Base-by-base conservation (phyloP, 108 stramenopile species). In the Bacterosira constricta region DNA sequence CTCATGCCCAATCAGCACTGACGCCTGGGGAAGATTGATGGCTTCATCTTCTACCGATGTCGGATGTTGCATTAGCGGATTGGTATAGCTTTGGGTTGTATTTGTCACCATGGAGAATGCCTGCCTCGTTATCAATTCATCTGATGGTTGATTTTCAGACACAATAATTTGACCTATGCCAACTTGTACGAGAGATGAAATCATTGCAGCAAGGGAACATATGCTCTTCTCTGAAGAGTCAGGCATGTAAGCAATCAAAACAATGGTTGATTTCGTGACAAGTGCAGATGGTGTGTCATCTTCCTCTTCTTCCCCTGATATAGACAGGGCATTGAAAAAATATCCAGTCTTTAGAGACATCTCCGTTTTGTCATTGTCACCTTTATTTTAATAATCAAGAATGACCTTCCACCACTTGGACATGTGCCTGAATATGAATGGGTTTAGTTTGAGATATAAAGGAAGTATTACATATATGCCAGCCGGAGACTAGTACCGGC, bases 91-190 rank as follows among this genome's bases (percentile, higher is more conserved):
- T 4, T 18, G 23, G 46, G 46, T 35, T 27, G 38, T 55, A 23
- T 79, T 74, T 1, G 20, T 32, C 6, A 73, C 78, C 10, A 56
- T 37, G 29, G 36, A 41, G 32, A 75, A 75, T 46, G 57, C 49
- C 60, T 63, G 36, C 2, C 15, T 13, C 8, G 63, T 60, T 3
- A 70, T 44, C 6, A 45, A 41, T 47, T 70, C 69, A 8, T 63
- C 61, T 13, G 46, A 41, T 7, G 38, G 59, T 11, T 29, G 27
- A 26, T 50, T 29, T 34, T 75, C 79, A 12, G 73, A 73, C 10
- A 82, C 74, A n/a, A 85, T 46, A 29, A 82, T 61, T 15, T 81
- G 67, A 12, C 77, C 77, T 8, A 82, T 44, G 8, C 78, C 81
- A 2, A 54, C 29, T 30, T 49, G 63, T 15, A 66, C 11, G 20